These are phyloP conservation scores for Gigaspora rosea DNA, from an alignment of 192 early-diverging fungal genomes.

Conservation along the genomic window DNA sequence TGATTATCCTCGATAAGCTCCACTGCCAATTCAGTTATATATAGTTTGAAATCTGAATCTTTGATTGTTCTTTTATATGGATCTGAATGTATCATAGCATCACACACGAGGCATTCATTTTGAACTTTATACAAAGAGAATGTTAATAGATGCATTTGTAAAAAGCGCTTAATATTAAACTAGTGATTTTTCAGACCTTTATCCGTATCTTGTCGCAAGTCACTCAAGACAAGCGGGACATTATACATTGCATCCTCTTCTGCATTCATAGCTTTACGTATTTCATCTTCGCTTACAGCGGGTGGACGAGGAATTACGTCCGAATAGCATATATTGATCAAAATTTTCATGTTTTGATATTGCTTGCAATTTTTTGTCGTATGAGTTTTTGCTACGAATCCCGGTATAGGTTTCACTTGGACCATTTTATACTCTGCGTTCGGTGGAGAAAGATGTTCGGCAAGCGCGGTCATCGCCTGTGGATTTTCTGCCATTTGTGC, in stretches of 20 bases:
- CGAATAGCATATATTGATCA: slow-evolving; percentile 69
- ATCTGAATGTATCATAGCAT: slow-evolving; percentile 67
- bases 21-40: slow-evolving; percentile 67
- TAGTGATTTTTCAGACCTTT: slow-evolving; percentile 42
- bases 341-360: slow-evolving; percentile 51
- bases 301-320: slow-evolving; percentile 61
- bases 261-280: slow-evolving; percentile 60
- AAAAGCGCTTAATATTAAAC: background rate
- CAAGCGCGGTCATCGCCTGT: slow-evolving; percentile 39
- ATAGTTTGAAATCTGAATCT: slow-evolving; percentile 67
- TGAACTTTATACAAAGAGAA: slow-evolving; percentile 33
- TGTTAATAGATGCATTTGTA: background rate
- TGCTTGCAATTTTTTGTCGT: slow-evolving; percentile 35
- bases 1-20: slow-evolving; percentile 70
- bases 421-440: background rate
- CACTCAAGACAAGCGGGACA: slow-evolving; percentile 64
- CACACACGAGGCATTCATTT: slow-evolving; percentile 58
- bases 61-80: slow-evolving; percentile 52
- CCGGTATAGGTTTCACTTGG: slow-evolving; percentile 51
- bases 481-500: slow-evolving; percentile 45
- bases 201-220: slow-evolving; percentile 53
- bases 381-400: slow-evolving; percentile 56
- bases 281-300: slow-evolving; percentile 60
- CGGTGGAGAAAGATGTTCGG: slow-evolving; percentile 35
- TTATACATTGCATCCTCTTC: slow-evolving; percentile 60